Evolutionary conservation across 208 protist species (phyloP), one percentile per base, ranked within the genome.

Genomic region (Acanthamoeba castellanii): DNA sequence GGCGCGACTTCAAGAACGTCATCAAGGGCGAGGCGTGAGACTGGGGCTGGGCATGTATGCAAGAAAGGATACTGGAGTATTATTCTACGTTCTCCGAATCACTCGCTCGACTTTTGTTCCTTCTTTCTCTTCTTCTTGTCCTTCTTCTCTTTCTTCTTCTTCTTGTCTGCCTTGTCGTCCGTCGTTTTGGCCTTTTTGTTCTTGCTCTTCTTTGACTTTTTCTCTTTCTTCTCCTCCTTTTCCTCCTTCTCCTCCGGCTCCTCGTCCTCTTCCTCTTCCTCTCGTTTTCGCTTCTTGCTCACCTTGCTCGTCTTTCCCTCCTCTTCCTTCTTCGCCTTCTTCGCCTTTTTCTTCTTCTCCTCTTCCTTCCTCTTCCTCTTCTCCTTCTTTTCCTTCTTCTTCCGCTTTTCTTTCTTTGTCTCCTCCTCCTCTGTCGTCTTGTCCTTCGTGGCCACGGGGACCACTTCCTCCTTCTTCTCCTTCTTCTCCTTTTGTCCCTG

Each of bases 251-350:
- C 30, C 59, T 66, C 59, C 59, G 59, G 59, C 59, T 74, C 66
- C 30, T 74, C 30, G 66, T 74, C 66, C 34, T 74, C 66, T 0
- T 72, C 84, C 6, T 89, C 66, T 20, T 74, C 30, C 30, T 37
- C 66, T 37, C 66, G 30, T 74, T 74, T 37, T 74, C 66, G 25
- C 66, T 74, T 74, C 66, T 74, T 74, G 30, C 20, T 72, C 84
- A 22, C n/a, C 84, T 61, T 91, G 25, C 16, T 16, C 18, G 42
- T 13, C 50, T 68, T 70, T 37, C 6, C 22, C 78, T 61, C 9
- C 50, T 50, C 16, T 27, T 18, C 52, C 11, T 13, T 20, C 14
- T 87, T 25, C 50, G 8, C 18, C 25, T 59, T 20, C n/a, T n/a
- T 57, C 47, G 16, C n/a, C 78, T 27, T 13, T n/a, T 59, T 30